Evolutionary conservation across 306 rosid species (phyloP).

Genomic region (Trifolium repens): DNA sequence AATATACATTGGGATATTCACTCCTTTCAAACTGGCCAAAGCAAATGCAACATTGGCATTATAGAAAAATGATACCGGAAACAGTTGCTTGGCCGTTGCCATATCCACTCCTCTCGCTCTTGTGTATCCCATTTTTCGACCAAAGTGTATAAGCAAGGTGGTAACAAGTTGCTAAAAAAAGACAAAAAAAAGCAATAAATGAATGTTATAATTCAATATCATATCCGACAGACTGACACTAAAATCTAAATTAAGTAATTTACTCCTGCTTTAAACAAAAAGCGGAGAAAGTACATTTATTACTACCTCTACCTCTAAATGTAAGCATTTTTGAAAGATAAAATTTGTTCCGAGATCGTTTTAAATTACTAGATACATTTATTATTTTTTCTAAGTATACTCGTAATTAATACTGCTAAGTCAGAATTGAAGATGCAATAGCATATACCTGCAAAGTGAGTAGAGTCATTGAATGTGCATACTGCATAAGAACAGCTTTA

Average conservation of each 20-base stretch:
- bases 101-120: conserved; percentile 69
- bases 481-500: conserved; percentile 93
- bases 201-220: conserved; percentile 8
- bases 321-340: not conserved
- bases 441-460: conserved; percentile 82
- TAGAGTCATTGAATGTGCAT: conserved; percentile 82
- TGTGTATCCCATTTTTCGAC: conserved; percentile 75
- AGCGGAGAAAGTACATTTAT: not conserved
- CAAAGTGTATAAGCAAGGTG: conserved; percentile 69
- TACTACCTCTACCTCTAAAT: not conserved
- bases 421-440: not conserved
- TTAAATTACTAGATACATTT: not conserved
- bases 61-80: conserved; percentile 81
- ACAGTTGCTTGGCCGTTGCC: conserved; percentile 73
- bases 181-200: conserved; percentile 19
- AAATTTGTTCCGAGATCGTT: not conserved
- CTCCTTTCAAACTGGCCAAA: conserved; percentile 96
- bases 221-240: not conserved
- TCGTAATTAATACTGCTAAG: not conserved
- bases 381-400: not conserved
- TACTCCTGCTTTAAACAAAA: not conserved
- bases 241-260: not conserved
- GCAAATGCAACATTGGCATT: conserved; percentile 98
- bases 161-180: conserved; percentile 79
- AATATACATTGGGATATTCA: conserved; percentile 95